Percentiles rank a stretch among this genome's conserved stretches.
phyloP scores from a whole-genome alignment of 148 eudicot species.

The Chenopodium album region DNA sequence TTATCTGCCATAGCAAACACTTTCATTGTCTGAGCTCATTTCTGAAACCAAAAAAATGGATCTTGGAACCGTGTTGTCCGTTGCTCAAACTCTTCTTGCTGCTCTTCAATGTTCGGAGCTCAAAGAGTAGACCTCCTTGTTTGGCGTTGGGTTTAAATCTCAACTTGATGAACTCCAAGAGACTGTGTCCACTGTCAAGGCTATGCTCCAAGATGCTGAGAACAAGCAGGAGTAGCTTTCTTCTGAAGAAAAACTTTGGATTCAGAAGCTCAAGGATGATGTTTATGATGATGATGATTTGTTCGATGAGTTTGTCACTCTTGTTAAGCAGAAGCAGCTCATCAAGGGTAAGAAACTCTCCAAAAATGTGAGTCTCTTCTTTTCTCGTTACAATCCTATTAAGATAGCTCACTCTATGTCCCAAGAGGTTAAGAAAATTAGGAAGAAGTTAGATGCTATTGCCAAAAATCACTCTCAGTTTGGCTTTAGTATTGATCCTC shows the following conservation, averaged over 20 bases:
- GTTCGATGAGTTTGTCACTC: not conserved
- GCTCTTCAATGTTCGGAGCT: not conserved
- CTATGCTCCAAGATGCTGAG: not conserved
- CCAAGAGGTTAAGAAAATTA: not conserved
- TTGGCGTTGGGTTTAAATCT: not conserved
- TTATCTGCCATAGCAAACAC: too few relatives aligned
- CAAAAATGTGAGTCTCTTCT: too few relatives aligned
- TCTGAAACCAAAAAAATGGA: not conserved
- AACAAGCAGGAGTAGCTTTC: not conserved
- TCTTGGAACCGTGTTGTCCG: not conserved
- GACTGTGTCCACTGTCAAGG: not conserved
- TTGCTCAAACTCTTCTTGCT: not conserved
- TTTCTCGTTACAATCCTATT: too few relatives aligned
- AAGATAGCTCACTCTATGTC: not conserved
- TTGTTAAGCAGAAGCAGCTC: not conserved
- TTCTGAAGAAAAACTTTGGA: not conserved
- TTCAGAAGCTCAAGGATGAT: not conserved
- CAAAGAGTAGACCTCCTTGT: not conserved
- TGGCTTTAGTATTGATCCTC: not conserved
- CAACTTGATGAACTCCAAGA: not conserved
- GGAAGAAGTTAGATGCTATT: not conserved
- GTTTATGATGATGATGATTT: conserved; percentile 5
- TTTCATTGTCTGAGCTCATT: too few relatives aligned
- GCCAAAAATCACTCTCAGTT: not conserved
- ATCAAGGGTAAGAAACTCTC: not conserved